Evolutionary conservation across 73 alveolate species (phyloP).

Genomic region (Paramecium sexaurelia): DNA sequence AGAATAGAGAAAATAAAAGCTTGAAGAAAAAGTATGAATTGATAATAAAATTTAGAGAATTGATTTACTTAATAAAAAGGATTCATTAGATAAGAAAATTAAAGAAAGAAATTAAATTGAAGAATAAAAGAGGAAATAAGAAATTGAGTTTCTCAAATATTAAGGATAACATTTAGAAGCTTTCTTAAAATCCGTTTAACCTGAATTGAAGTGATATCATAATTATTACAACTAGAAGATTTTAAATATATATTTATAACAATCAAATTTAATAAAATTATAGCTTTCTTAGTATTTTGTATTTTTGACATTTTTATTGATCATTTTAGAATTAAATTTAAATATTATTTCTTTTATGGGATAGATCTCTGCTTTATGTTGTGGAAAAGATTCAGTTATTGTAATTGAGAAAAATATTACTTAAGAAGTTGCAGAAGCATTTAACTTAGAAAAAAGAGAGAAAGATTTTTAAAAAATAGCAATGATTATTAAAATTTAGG

Average conservation of each 20-base stretch:
- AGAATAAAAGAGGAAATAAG: conserved; percentile 88
- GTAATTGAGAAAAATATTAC: not conserved
- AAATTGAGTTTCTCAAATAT: conserved; percentile 89
- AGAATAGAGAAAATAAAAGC: conserved; percentile 83
- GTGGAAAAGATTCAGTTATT: not conserved
- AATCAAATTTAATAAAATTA: no score
- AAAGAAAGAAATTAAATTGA: conserved; percentile 92
- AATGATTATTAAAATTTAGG: not conserved
- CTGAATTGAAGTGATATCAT: conserved; percentile 56
- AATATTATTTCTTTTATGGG: not conserved
- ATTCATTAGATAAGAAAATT: conserved; percentile 89
- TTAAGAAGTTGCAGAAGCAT: not conserved
- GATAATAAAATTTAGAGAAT: conserved; percentile 51
- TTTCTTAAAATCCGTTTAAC: conserved; percentile 80
- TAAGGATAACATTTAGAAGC: conserved; percentile 87
- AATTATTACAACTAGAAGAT: not conserved
- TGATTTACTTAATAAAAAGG: conserved; percentile 86
- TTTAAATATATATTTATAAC: no score
- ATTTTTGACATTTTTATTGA: not conserved
- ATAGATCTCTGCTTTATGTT: not conserved
- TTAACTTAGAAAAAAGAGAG: not conserved
- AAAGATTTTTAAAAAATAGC: not conserved
- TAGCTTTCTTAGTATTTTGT: no score
- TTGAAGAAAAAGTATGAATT: conserved; percentile 81
- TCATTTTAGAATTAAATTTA: not conserved